Evolutionary conservation across 2,329 filamentous ascomycete species (phyloP), one percentile per base, ranked within the genome.

Genomic region (Alternaria sp.): DNA sequence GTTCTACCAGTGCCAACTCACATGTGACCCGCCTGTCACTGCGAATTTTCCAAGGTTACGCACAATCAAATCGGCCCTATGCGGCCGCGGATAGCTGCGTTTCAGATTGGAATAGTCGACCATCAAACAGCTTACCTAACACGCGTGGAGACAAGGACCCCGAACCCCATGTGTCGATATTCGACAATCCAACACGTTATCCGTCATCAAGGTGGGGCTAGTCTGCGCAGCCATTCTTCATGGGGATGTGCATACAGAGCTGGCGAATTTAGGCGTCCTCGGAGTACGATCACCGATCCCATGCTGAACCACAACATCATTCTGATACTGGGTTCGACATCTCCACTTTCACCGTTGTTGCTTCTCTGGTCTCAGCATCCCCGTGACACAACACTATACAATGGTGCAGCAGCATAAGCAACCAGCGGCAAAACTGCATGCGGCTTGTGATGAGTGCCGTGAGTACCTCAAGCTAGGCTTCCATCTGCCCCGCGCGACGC

Each of bases 381-480:
- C 17, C n/a, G 46, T 52, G 28, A 49, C n/a, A 2, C 36, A 40
- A 40, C 21, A 43, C 30, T n/a, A 15, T 13, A 52, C 30, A n/a
- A 44, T 55, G 32, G 46, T 21, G 13, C 75, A 76, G 72, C 62
- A 54, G 12, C 58, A 70, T 44, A 59, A 55, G 25, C 69, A 66
- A 40, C 23, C 57, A 11, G 55, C 47, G 1, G 74, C 76, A 55
- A 77, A 73, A 62, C 66, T 79, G 15, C 77, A 78, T 61, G 62
- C 77, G 8, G 76, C 77, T 5, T 79, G 77, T 56, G 77, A 79
- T 56, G 77, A 78, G 59, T 79, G 77, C 64, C 70, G 77, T 79
- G 64, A 74, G 77, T 73, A 51, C 47, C 45, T 45, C 55, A 17
- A 46, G 23, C 44, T 23, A 40, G 40, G 55, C 50, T 61, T 49